phyloP scores from a whole-genome alignment of 176 grass and related monocot genomes.

The Carex scoparia region DNA sequence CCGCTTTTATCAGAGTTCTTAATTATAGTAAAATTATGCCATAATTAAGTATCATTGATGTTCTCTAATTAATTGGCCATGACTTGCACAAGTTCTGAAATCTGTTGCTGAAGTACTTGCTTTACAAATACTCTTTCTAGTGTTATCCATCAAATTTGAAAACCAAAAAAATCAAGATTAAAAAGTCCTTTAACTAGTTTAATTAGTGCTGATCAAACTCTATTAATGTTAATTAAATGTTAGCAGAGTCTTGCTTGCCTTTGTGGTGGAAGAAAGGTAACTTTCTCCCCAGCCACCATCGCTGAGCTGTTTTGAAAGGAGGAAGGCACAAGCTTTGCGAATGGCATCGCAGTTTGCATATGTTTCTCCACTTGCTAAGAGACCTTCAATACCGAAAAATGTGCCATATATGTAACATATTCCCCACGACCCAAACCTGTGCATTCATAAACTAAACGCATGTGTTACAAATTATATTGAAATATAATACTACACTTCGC shows the following conservation, averaged over 20 bases:
- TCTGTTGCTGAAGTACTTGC: neutral
- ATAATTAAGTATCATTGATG: neutral
- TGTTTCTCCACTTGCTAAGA: conserved; percentile 37
- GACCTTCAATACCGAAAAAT: conserved; percentile 54
- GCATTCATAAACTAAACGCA: neutral
- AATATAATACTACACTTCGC: neutral
- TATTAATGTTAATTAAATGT: too few relatives aligned
- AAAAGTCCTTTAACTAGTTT: too few relatives aligned
- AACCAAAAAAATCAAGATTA: too few relatives aligned
- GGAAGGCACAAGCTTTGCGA: conserved; percentile 48
- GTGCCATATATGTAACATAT: conserved; percentile 62
- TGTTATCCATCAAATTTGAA: too few relatives aligned
- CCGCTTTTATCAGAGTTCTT: neutral
- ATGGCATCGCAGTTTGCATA: conserved; percentile 41
- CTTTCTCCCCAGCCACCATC: conserved; percentile 79
- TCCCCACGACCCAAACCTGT: conserved; percentile 69
- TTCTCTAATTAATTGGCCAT: neutral
- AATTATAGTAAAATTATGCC: neutral
- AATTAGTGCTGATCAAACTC: too few relatives aligned
- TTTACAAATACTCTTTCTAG: too few relatives aligned
- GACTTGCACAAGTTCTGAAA: neutral
- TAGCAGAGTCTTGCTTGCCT: too few relatives aligned
- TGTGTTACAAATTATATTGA: too few relatives aligned
- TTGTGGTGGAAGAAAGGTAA: conserved; percentile 47
- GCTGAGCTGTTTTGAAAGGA: conserved; percentile 52